Conservation (phyloP, 257 asterid genomes). For the Plectranthus barbatus region DNA sequence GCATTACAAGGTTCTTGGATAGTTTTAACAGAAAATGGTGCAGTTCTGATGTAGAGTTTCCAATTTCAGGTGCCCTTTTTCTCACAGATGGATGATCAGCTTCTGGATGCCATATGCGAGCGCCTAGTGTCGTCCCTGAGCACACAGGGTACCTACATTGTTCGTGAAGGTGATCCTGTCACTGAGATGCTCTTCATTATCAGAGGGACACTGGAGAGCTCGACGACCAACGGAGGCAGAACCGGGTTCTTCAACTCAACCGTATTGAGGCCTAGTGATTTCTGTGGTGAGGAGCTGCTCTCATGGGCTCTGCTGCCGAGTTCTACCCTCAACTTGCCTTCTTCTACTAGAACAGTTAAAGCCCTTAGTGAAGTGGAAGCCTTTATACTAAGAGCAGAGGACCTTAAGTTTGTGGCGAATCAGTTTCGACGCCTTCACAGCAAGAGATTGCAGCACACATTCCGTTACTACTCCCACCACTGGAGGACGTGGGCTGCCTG, state of each 20-base stretch:
- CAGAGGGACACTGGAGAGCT: constrained; percentile 72
- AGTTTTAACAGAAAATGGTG: too few relatives aligned
- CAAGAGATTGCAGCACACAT: constrained; percentile 73
- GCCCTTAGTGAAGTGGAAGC: constrained; percentile 74
- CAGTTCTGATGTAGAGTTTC: not conserved
- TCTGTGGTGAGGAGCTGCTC: constrained; percentile 81
- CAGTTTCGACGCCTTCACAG: constrained; percentile 85
- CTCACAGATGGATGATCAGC: constrained; percentile 76
- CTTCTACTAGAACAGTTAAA: constrained; percentile 72
- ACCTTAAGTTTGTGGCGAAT: constrained; percentile 76
- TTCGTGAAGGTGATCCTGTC: constrained; percentile 84
- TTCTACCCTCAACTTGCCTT: constrained; percentile 55
- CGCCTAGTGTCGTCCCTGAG: constrained; percentile 66
- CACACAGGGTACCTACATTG: constrained; percentile 71
- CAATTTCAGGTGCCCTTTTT: constrained; percentile 70
- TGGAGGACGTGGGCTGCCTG: constrained; percentile 93
- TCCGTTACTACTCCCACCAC: constrained; percentile 71
- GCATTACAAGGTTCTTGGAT: not conserved
- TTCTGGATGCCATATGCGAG: constrained; percentile 85
- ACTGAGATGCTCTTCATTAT: constrained; percentile 72
- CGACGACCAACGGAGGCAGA: constrained; percentile 84
- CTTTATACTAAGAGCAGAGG: constrained; percentile 74
- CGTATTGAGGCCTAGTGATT: constrained; percentile 52
- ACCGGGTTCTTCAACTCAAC: constrained; percentile 70
- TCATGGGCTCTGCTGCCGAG: constrained; percentile 78